Percentiles rank a stretch among this genome's conserved stretches.
phyloP scores from a whole-genome alignment of 169 alveolate species.

The Ichthyophthirius multifiliis region DNA sequence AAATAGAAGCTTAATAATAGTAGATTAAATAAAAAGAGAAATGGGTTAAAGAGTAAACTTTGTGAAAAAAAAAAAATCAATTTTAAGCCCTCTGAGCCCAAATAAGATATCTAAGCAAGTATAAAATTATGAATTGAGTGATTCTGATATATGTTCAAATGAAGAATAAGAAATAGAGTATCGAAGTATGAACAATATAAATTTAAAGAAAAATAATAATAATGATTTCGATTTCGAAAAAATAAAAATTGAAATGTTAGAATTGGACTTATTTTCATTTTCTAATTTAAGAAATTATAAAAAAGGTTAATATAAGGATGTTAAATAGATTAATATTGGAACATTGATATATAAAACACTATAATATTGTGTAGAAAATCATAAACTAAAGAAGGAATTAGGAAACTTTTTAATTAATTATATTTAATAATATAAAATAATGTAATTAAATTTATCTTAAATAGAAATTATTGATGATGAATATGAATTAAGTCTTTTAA shows the following conservation, averaged over 20 bases:
- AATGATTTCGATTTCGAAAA: too few relatives aligned
- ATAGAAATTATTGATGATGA: neutral
- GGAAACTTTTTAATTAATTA: neutral
- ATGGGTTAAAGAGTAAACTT: too few relatives aligned
- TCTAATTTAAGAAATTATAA: neutral
- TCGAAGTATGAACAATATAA: too few relatives aligned
- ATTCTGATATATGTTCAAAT: too few relatives aligned
- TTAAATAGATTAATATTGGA: neutral
- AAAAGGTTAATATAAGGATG: neutral
- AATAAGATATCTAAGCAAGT: too few relatives aligned
- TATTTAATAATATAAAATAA: neutral
- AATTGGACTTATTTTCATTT: neutral
- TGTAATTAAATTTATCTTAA: neutral
- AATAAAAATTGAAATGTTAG: neutral
- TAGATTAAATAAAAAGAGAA: too few relatives aligned
- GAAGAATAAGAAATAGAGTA: too few relatives aligned
- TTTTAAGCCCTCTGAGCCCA: too few relatives aligned
- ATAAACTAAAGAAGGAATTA: neutral
- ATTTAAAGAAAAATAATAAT: too few relatives aligned
- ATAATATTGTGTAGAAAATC: neutral
- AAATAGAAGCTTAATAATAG: too few relatives aligned
- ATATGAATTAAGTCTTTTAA: neutral
- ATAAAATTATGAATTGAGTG: too few relatives aligned
- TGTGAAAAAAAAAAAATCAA: too few relatives aligned
- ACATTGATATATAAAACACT: neutral